Evolutionary conservation across 768 basidiomycete species (phyloP), one percentile per base, ranked within the genome.

Genomic region (Hemileccinum rubropunctum): DNA sequence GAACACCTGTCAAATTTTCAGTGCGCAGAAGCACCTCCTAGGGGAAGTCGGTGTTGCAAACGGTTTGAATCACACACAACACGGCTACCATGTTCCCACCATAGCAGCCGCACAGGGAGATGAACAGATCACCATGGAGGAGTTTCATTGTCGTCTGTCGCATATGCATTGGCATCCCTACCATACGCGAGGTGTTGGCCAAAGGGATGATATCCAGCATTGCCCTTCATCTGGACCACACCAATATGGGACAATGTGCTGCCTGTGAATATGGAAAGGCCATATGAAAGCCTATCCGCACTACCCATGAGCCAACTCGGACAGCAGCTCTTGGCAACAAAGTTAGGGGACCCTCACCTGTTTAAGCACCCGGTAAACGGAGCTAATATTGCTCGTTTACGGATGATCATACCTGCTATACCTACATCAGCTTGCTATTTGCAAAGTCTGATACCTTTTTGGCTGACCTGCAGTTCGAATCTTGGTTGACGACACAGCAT

Each of bases 101-200:
- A 9, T 4, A 5, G 27, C 27, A 5, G 27, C 9, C 27, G 27
- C 9, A 9, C 4, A 28, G 27, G 9, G 27, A 4, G 9, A 28
- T 9, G 9, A 5, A 9, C 27, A 28, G 4, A 9, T 71, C 28
- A 64, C 59, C 28, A 45, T 70, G 38, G 49, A 61, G 15, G 56
- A 71, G 38, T 47, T 72, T 5, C 74, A 77, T 41, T 54, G 58
- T 0, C 46, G 56, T 2, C 57, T 75, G 27, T 72, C 70, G 0
- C 75, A 76, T 45, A n/a, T n/a, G n/a, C n/a, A 62, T 75, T 10
- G 58, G 68, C 1, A 61, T 52, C 1, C 47, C 47, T 0, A 41
- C 54, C 1, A 68, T 66, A 6, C 46, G 52, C 0, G 17, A 50
- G 10, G 58, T 72, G 51, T 47, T 72, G 2, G 10, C 37, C 6